Evolutionary conservation across 192 early-diverging fungal genomes (phyloP).

Genomic region (Backusella westeae): DNA sequence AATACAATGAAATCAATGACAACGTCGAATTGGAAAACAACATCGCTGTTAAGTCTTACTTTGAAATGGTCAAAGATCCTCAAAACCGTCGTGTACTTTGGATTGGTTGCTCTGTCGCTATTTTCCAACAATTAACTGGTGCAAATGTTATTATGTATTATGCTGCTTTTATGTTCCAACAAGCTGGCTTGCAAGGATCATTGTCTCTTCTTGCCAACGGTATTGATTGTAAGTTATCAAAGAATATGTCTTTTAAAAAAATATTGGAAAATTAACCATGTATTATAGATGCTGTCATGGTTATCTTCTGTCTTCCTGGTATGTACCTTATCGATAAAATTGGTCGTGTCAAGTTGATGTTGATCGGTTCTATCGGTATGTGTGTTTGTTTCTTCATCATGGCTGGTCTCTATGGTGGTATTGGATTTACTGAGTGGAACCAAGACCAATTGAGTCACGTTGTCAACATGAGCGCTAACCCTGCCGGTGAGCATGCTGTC

Average conservation of each 20-base stretch:
- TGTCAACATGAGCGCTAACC: conserved; percentile 37
- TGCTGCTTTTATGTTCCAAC: conserved; percentile 53
- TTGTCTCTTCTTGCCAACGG: conserved; percentile 44
- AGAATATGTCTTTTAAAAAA: neutral
- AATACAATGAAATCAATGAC: conserved; percentile 69
- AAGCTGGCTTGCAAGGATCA: conserved; percentile 30
- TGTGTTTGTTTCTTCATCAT: conserved; percentile 22
- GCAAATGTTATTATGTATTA: conserved; percentile 83
- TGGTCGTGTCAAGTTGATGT: conserved; percentile 21
- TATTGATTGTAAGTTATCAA: conserved; percentile 62
- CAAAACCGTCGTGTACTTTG: conserved; percentile 56
- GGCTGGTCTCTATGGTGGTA: conserved; percentile 43
- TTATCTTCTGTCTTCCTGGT: conserved; percentile 76
- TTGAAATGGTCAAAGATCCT: conserved; percentile 44
- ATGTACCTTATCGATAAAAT: conserved; percentile 67
- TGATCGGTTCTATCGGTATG: conserved; percentile 18
- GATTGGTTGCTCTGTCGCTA: conserved; percentile 52
- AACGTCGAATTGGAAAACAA: conserved; percentile 60
- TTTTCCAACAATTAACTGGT: conserved; percentile 80
- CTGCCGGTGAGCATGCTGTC: conserved; percentile 44
- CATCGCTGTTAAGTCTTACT: conserved; percentile 55
- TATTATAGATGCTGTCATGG: conserved; percentile 62
- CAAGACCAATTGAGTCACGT: conserved; percentile 28
- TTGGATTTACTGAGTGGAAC: conserved; percentile 22
- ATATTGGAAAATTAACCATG: neutral